Conservation (phyloP, 176 grass and related monocot species). For the Musa itinerans region DNA sequence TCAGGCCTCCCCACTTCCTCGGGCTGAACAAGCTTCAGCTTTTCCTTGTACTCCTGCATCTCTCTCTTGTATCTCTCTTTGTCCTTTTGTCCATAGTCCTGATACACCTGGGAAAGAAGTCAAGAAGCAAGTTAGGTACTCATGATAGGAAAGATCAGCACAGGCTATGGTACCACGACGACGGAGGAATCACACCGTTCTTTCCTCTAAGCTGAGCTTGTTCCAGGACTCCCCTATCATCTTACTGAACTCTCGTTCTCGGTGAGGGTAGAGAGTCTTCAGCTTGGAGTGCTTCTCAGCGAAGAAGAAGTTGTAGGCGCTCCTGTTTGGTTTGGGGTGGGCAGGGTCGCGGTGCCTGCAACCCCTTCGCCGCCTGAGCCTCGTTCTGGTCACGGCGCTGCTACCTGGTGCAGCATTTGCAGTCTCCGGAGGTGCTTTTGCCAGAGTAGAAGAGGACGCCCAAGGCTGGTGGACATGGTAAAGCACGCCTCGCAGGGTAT, state of each 20-base stretch:
- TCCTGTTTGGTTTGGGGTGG: slow-evolving; percentile 40
- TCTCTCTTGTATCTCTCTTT: slow-evolving; percentile 2
- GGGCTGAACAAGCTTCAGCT: not conserved
- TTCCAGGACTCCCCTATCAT: slow-evolving; percentile 52
- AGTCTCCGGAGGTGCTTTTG: not conserved
- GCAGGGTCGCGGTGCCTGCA: slow-evolving; percentile 27
- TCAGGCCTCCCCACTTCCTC: not conserved
- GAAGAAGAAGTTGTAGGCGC: slow-evolving; percentile 54
- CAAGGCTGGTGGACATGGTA: slow-evolving; percentile 29
- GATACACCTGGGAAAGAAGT: not conserved
- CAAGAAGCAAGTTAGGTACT: not conserved
- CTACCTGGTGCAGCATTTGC: too few species aligned
- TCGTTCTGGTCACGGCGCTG: not conserved
- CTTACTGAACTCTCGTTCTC: slow-evolving; percentile 43
- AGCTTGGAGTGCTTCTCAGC: slow-evolving; percentile 40
- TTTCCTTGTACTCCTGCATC: slow-evolving; percentile 1
- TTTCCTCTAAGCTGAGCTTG: slow-evolving; percentile 36
- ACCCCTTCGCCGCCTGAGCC: slow-evolving; percentile 15
- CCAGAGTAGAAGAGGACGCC: not conserved
- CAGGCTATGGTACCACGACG: too few species aligned
- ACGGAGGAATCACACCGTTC: slow-evolving; percentile 7
- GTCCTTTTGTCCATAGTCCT: not conserved
- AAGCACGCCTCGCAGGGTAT: slow-evolving; percentile 38
- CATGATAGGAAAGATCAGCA: too few species aligned
- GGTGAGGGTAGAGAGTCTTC: slow-evolving; percentile 30